These are phyloP conservation scores for Saprolegnia parasitica DNA, from an alignment of 352 stramenopile species.

Conservation along the genomic window DNA sequence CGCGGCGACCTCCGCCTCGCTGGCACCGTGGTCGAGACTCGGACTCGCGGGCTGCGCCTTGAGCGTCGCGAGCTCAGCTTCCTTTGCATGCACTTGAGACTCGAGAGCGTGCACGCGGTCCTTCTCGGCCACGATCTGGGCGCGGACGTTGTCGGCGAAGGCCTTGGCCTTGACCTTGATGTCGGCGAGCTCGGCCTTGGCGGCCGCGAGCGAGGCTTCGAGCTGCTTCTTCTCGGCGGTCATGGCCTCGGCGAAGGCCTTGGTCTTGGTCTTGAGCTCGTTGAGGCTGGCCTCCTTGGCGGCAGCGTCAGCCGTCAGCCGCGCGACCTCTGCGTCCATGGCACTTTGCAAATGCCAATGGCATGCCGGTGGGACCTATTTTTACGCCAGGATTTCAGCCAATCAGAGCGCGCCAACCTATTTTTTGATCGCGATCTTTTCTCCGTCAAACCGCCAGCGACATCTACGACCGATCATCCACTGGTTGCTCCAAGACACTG, in stretches of 20 bases:
- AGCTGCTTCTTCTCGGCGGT: slow-evolving; percentile 37
- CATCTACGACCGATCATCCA: no score
- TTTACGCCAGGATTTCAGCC: no score
- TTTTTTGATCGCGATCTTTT: no score
- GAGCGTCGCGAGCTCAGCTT: slow-evolving; percentile 33
- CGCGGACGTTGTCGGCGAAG: slow-evolving; percentile 64
- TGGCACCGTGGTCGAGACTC: background rate
- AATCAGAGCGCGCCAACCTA: no score
- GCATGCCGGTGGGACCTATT: no score
- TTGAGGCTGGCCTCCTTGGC: slow-evolving; percentile 77
- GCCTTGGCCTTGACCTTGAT: slow-evolving; percentile 63
- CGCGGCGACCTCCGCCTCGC: background rate
- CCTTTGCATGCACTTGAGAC: slow-evolving; percentile 46
- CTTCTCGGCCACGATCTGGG: slow-evolving; percentile 56
- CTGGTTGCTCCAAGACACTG: no score
- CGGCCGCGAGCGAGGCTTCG: slow-evolving; percentile 34
- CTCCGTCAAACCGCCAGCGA: no score
- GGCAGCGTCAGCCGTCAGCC: slow-evolving; percentile 50
- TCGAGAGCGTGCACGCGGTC: slow-evolving; percentile 48
- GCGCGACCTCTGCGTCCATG: slow-evolving; percentile 45
- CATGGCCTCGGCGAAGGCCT: slow-evolving; percentile 79
- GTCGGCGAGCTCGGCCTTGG: slow-evolving; percentile 63
- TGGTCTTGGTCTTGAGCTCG: slow-evolving; percentile 79
- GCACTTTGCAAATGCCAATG: no score
- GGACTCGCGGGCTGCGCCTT: slow-evolving; percentile 25